Evolutionary conservation across 805 yeast genomes (phyloP).

Genomic region (Ogataea sp.): DNA sequence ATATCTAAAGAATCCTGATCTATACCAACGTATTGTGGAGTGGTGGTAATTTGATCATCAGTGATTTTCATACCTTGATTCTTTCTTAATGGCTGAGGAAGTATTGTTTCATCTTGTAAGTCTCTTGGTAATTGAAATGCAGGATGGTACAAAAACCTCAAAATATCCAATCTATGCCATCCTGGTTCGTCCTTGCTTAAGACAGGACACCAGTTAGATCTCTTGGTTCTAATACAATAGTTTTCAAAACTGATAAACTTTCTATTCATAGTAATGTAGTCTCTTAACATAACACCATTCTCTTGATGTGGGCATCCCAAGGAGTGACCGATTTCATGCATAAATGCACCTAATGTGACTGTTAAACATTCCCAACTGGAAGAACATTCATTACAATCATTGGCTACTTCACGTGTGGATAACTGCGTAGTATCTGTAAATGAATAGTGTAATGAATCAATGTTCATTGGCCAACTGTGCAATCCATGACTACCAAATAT

Average conservation of each 20-base stretch:
- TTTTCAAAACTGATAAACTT: constrained; percentile 71
- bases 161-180: constrained; percentile 79
- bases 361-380: constrained; percentile 86
- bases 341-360: constrained; percentile 83
- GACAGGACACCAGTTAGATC: constrained; percentile 41
- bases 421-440: constrained; percentile 68
- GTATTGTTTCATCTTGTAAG: constrained; percentile 30
- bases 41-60: constrained; percentile 21
- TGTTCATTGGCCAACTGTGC: constrained; percentile 84
- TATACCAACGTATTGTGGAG: constrained; percentile 39
- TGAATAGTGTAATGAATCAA: constrained; percentile 60
- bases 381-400: constrained; percentile 79
- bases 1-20: constrained; percentile 37
- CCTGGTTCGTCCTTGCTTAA: constrained; percentile 61
- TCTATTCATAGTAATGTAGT: constrained; percentile 72
- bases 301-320: constrained; percentile 91
- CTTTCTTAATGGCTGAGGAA: too few relatives aligned
- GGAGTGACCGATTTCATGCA: constrained; percentile 92
- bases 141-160: constrained; percentile 76
- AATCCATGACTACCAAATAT: constrained; percentile 92
- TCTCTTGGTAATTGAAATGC: constrained; percentile 69
- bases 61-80: constrained; percentile 24
- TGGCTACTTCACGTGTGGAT: constrained; percentile 69
- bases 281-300: constrained; percentile 85
- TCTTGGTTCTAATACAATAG: constrained; percentile 42